Conservation (phyloP, 2,329 filamentous ascomycete species). For the Lecanicillium sp. region DNA sequence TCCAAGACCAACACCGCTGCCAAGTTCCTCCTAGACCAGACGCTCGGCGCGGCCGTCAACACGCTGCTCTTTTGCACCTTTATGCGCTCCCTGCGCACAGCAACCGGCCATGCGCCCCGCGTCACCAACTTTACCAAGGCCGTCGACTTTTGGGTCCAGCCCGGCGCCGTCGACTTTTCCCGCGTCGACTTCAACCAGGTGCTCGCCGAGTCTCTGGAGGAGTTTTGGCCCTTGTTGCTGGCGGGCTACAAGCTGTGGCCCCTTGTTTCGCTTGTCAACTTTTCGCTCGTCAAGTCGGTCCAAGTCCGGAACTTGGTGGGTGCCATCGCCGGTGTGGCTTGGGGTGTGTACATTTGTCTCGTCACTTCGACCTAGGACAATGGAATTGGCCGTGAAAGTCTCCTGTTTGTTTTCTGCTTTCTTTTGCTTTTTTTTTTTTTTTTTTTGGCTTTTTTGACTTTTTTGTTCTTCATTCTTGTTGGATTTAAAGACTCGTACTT, state of each 20-base stretch:
- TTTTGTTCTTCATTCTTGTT: no score
- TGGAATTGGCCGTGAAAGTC: background rate
- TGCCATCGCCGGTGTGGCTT: constrained; percentile 62
- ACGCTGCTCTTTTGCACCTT: constrained; percentile 54
- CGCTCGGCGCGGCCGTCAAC: constrained; percentile 55
- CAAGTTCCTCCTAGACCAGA: constrained; percentile 65
- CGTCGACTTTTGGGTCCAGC: constrained; percentile 25
- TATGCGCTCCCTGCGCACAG: constrained; percentile 46
- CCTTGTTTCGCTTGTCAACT: constrained; percentile 60
- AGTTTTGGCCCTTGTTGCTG: constrained; percentile 55
- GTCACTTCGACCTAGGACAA: constrained; percentile 28
- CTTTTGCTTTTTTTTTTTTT: background rate
- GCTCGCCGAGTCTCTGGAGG: constrained; percentile 34
- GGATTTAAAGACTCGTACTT: no score
- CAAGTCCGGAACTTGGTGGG: constrained; percentile 62
- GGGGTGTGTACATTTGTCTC: constrained; percentile 70
- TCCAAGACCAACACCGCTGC: constrained; percentile 55
- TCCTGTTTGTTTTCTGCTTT: background rate
- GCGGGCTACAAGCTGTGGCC: constrained; percentile 69
- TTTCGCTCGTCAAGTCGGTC: constrained; percentile 59
- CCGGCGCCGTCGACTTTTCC: constrained; percentile 33
- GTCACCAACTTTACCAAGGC: constrained; percentile 27
- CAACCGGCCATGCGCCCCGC: constrained; percentile 34
- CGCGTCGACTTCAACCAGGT: constrained; percentile 37
- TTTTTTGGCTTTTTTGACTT: no score